These are phyloP conservation scores for Euphorbia lathyris DNA, from an alignment of 345 rosid species.

Conservation along the genomic window DNA sequence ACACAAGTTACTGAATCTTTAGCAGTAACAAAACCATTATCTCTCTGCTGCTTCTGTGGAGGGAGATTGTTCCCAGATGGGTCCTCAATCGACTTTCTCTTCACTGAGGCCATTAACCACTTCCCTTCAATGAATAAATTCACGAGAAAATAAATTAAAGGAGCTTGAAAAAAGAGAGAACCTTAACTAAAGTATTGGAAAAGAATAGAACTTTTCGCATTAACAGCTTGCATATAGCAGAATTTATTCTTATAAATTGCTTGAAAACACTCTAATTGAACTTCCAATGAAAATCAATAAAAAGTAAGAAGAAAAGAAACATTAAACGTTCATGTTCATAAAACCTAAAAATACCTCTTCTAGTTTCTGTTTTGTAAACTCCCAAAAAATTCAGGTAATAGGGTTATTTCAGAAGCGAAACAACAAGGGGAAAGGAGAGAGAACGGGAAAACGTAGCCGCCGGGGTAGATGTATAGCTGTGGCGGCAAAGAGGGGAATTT, in stretches of 20 bases:
- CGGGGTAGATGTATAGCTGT: not conserved
- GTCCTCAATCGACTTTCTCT: slow-evolving; percentile 53
- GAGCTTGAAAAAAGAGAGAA: not conserved
- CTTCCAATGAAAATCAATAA: not conserved
- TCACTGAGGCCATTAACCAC: slow-evolving; percentile 46
- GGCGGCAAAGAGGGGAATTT: not conserved
- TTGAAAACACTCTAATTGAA: not conserved
- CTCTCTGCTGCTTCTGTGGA: slow-evolving; percentile 47
- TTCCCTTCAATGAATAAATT: not conserved
- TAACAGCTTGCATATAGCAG: not conserved
- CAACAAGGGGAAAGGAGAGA: not conserved
- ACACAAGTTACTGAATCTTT: slow-evolving; percentile 52
- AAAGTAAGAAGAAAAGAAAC: not conserved
- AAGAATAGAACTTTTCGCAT: not conserved
- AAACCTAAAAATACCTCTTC: not conserved
- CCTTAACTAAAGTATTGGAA: not conserved
- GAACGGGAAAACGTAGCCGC: not conserved
- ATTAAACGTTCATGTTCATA: not conserved
- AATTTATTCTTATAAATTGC: not conserved
- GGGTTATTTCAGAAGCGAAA: not conserved
- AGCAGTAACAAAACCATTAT: slow-evolving; percentile 23
- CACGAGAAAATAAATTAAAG: not conserved
- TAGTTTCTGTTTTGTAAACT: not conserved
- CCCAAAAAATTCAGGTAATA: not conserved
- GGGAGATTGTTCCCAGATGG: slow-evolving; percentile 31